Evolutionary conservation across 305 asterid genomes (phyloP).

Genomic region (Fraxinus baroniana): DNA sequence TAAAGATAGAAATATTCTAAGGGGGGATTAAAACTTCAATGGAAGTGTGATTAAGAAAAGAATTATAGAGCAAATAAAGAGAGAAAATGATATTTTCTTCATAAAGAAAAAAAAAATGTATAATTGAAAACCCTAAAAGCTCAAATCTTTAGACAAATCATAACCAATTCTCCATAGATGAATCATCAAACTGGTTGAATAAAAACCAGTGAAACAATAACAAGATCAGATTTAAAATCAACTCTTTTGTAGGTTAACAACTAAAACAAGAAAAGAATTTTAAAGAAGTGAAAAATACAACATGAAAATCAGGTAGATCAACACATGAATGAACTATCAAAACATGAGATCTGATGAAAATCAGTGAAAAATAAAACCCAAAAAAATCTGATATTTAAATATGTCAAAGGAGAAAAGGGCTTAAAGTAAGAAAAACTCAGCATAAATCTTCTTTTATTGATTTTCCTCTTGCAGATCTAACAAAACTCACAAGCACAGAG

Average conservation of each 20-base stretch:
- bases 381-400: not conserved
- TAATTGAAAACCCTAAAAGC: constrained; percentile 17
- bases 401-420: not conserved
- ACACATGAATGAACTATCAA: not conserved
- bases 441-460: constrained; percentile 43
- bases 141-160: not conserved
- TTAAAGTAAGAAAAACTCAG: constrained; percentile 7
- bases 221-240: not conserved
- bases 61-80: not conserved
- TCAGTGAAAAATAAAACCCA: not conserved
- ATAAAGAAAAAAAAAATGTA: not conserved
- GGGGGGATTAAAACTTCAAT: not conserved
- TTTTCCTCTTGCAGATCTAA: constrained; percentile 66
- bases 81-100: not conserved
- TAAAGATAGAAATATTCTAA: not conserved
- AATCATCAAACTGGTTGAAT: not conserved
- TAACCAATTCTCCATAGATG: not conserved
- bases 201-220: not conserved
- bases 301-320: not conserved
- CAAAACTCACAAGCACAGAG: constrained; percentile 19
- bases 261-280: not conserved
- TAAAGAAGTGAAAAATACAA: not conserved
- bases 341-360: not conserved
- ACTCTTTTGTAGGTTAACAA: not conserved
- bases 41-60: not conserved